Base-by-base conservation (phyloP, 164 flowering plant species). In the Malania oleifera region DNA sequence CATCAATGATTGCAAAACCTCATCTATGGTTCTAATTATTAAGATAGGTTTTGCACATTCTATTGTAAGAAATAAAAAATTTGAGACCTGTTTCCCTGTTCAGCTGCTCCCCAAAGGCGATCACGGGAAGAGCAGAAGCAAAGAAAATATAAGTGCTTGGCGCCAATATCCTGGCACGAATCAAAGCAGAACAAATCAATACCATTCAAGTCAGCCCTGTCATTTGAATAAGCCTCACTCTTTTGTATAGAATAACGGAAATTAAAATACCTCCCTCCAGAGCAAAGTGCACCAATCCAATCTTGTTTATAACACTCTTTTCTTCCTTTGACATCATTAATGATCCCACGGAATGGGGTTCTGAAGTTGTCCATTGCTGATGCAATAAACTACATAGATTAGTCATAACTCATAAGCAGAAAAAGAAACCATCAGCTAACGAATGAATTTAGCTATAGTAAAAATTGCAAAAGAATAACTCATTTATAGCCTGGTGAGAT, bases 71-170 rank as follows among this genome's bases (percentile, higher is more conserved):
- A n/a, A n/a, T n/a, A n/a, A n/a, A n/a, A n/a, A n/a, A n/a, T n/a
- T n/a, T n/a, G n/a, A n/a, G n/a, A 79, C 86, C 82, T 73, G 86
- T 82, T 59, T 75, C 82, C 51, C 79, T 74, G 52, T 65, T 71
- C 47, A 82, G 57, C 54, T 82, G 86, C 54, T 77, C 83, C n/a
- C 86, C 86, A 61, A 82, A 82, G 2, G 86, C 83, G 62, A 82
- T 77, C 47, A 79, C 86, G 4, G 86, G 86, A 58, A 82, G 75
- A 14, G 86, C 79, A 53, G 86, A 82, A 23, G 84, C 80, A 65
- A 81, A 81, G 70, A 81, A 81, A 44, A 81, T 75, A 43, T 75
- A 82, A 0, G 70, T 48, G 1, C 79, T 79, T n/a, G 84, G 86
- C 54, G 86, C 86, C 72, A 82, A 68, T 40, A 82, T 77, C 71